phyloP scores from a whole-genome alignment of 148 eudicot species.

The Camellia sinensis region DNA sequence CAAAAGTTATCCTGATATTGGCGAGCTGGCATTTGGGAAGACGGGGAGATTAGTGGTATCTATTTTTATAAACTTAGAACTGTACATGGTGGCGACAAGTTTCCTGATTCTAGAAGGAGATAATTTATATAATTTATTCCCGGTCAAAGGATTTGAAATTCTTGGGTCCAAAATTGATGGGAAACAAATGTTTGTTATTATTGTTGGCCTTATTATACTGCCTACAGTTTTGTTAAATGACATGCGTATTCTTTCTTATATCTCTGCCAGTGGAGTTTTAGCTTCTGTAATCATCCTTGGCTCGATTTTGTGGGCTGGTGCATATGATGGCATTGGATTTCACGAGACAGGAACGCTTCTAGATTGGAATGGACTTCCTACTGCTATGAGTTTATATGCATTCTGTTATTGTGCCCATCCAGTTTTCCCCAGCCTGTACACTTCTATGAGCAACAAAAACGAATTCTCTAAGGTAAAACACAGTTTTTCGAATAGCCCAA shows the following conservation, averaged over 20 bases:
- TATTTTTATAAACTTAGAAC: constrained; percentile 35
- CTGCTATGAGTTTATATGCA: constrained; percentile 43
- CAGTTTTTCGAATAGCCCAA: not conserved
- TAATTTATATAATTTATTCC: constrained; percentile 43
- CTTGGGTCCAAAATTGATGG: constrained; percentile 32
- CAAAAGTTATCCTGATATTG: constrained; percentile 45
- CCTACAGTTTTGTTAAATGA: constrained; percentile 41
- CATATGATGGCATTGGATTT: constrained; percentile 42
- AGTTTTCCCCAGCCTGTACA: constrained; percentile 44
- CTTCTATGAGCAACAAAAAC: constrained; percentile 40
- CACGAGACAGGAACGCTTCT: constrained; percentile 32
- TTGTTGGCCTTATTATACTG: constrained; percentile 34
- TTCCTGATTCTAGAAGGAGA: constrained; percentile 61
- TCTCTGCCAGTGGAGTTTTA: constrained; percentile 49
- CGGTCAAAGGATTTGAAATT: constrained; percentile 15
- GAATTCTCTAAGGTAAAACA: constrained; percentile 41
- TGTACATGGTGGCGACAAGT: constrained; percentile 50
- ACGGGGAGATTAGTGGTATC: constrained; percentile 32
- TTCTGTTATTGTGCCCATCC: constrained; percentile 60
- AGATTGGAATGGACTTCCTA: constrained; percentile 39
- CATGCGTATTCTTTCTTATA: constrained; percentile 38
- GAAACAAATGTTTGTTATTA: constrained; percentile 33
- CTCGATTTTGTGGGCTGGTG: constrained; percentile 43
- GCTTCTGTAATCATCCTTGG: constrained; percentile 40
- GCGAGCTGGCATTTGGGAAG: constrained; percentile 46